Conservation (phyloP, 192 early-diverging fungal species). For the Ambispora gerdemannii region DNA sequence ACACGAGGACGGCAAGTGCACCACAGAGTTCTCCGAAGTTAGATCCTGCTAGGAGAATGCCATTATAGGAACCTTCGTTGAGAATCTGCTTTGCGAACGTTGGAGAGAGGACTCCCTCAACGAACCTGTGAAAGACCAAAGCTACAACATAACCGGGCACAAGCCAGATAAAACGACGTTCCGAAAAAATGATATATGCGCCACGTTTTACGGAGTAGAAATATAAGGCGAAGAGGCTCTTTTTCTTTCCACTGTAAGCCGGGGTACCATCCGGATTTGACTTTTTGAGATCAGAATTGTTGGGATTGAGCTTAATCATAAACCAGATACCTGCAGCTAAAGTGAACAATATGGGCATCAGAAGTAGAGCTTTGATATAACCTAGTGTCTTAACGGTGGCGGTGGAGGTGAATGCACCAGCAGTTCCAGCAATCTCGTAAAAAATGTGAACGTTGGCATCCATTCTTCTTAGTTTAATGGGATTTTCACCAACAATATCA, state of each 20-base stretch:
- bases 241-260: slow-evolving; percentile 12
- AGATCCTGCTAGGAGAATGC: slow-evolving; percentile 53
- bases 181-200: slow-evolving; percentile 46
- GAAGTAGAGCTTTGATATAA: slow-evolving; percentile 43
- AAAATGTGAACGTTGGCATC: slow-evolving; percentile 56
- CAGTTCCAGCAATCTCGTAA: slow-evolving; percentile 59
- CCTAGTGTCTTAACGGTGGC: slow-evolving; percentile 46
- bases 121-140: slow-evolving; percentile 55
- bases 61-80: slow-evolving; percentile 41
- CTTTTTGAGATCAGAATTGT: no score
- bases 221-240: slow-evolving; percentile 44
- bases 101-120: slow-evolving; percentile 49
- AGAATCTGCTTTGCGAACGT: slow-evolving; percentile 49
- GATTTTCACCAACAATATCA: slow-evolving; percentile 62
- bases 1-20: no score
- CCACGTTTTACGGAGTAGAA: slow-evolving; percentile 46
- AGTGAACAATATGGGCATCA: slow-evolving; percentile 50
- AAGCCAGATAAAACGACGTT: slow-evolving; percentile 54
- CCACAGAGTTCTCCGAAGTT: slow-evolving; percentile 61
- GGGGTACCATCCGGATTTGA: slow-evolving; percentile 25
- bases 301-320: slow-evolving; percentile 35
- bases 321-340: slow-evolving; percentile 46
- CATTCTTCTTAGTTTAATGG: slow-evolving; percentile 58
- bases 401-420: slow-evolving; percentile 52
- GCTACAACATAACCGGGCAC: slow-evolving; percentile 56